These are phyloP conservation scores for Ramularia collo-cygni DNA, from an alignment of 2,329 filamentous ascomycete species.

Conservation along the genomic window DNA sequence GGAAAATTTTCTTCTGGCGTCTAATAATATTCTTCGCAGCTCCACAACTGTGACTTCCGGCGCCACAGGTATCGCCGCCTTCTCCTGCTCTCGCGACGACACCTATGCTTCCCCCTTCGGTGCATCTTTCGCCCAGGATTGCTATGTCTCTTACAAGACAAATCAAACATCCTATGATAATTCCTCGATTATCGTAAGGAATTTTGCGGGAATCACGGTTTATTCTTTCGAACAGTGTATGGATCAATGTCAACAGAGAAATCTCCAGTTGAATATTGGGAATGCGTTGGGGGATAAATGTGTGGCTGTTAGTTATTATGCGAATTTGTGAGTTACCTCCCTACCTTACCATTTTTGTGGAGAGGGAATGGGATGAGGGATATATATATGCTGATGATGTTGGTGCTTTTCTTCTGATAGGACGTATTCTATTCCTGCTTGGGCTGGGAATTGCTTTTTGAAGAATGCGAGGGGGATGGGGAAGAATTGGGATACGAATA, in stretches of 20 bases:
- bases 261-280: slow-evolving; percentile 6
- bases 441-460: slow-evolving; percentile 8
- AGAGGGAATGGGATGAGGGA: no score
- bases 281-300: slow-evolving; percentile 6
- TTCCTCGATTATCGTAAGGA: slow-evolving; percentile 7
- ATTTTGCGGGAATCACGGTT: slow-evolving; percentile 7
- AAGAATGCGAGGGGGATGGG: slow-evolving; percentile 8
- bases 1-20: no score
- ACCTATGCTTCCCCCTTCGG: slow-evolving; percentile 7
- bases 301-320: slow-evolving; percentile 6
- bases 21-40: background rate
- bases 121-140: slow-evolving; percentile 8
- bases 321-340: slow-evolving; percentile 2
- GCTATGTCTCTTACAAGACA: slow-evolving; percentile 7
- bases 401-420: no score
- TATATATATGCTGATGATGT: no score
- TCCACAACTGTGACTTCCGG: slow-evolving; percentile 5
- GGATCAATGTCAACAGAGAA: slow-evolving; percentile 7
- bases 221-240: slow-evolving; percentile 8
- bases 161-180: slow-evolving; percentile 9
- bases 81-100: slow-evolving; percentile 1
- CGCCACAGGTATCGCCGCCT: slow-evolving; percentile 5
- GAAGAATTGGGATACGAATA: slow-evolving; percentile 8
- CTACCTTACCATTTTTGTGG: no score
- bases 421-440: slow-evolving; percentile 6